These are phyloP conservation scores for Myriosclerotinia curreyana DNA, from an alignment of 2,329 filamentous ascomycete genomes.

Conservation along the genomic window DNA sequence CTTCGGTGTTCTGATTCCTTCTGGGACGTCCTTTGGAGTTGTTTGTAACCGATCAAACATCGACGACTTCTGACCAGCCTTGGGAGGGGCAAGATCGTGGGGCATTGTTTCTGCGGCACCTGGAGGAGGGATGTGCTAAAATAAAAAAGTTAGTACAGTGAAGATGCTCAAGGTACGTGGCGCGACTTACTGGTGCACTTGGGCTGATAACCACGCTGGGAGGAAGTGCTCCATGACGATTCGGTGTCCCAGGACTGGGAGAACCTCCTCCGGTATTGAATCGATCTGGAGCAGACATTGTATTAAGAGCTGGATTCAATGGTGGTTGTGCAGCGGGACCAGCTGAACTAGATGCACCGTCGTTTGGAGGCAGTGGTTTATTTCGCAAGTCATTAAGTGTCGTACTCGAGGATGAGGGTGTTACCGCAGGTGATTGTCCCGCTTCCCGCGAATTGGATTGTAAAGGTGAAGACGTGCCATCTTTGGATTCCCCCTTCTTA, in stretches of 20 bases:
- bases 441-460: conserved; percentile 50
- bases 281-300: conserved; percentile 43
- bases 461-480: conserved; percentile 77
- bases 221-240: conserved; percentile 62
- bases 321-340: conserved; percentile 35
- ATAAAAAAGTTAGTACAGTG: conserved; percentile 16
- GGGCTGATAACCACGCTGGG: conserved; percentile 94
- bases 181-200: conserved; percentile 74
- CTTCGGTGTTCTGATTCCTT: conserved; percentile 91
- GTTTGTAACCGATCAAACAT: conserved; percentile 87
- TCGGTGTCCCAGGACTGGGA: conserved; percentile 55
- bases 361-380: conserved; percentile 68
- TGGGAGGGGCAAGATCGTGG: conserved; percentile 90
- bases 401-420: conserved; percentile 85
- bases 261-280: conserved; percentile 43
- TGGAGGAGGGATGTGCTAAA: conserved; percentile 83
- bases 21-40: conserved; percentile 93
- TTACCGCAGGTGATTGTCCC: conserved; percentile 61
- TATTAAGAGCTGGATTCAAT: conserved; percentile 34
- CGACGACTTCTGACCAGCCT: conserved; percentile 83
- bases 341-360: conserved; percentile 36
- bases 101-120: conserved; percentile 97
- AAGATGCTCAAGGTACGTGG: background rate
- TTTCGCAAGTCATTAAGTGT: conserved; percentile 81
- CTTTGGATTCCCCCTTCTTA: conserved; percentile 68